Evolutionary conservation across 441 rosid genomes (phyloP), one percentile per base, ranked within the genome.

Genomic region (Bruguiera hainesii): DNA sequence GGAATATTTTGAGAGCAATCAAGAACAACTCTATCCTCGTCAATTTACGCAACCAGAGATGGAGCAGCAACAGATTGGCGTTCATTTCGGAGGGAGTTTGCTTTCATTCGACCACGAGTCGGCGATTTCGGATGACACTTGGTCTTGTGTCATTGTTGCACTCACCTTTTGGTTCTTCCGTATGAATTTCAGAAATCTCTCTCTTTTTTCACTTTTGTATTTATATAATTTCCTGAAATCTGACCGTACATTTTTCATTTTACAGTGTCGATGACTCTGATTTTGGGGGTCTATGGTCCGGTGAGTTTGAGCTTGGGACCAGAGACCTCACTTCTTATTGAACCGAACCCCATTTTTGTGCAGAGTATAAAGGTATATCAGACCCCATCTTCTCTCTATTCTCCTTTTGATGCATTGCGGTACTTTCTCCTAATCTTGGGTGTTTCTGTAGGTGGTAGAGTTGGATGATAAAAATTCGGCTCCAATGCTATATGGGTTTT

Each of bases 141-240:
- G 97, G 92, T 83, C 96, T 66, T 92, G 96, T 81, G 73, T 88
- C 81, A 83, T 89, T 68, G 96, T 90, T 20, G 80, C 75, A 53
- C 74, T 84, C 56, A 68, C 88, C 60, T 63, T 91, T 70, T 94
- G 93, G 89, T 72, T 83, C 77, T 76, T 88, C 60, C 93, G 98
- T 91, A 71, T 46, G 96, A 75, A 56, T 60, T 63, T 55, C 13
- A 9, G 53, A 15, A 16, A n/a, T 1, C 23, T 35, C 1, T 10
- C 23, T 26, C 37, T 6, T 10, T 30, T 58, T 56, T 30, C 23
- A 0, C 52, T 37, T 9, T 7, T 7, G 6, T 19, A 3, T 21
- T 48, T 18, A 29, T 60, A 56, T 16, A 19, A 21, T 37, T 51
- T 16, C 49, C 30, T 39, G 25, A 21, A 19, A 30, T 52, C 7